Evolutionary conservation across 495 filamentous ascomycete genomes (phyloP).

Genomic region (Neurospora sp.): DNA sequence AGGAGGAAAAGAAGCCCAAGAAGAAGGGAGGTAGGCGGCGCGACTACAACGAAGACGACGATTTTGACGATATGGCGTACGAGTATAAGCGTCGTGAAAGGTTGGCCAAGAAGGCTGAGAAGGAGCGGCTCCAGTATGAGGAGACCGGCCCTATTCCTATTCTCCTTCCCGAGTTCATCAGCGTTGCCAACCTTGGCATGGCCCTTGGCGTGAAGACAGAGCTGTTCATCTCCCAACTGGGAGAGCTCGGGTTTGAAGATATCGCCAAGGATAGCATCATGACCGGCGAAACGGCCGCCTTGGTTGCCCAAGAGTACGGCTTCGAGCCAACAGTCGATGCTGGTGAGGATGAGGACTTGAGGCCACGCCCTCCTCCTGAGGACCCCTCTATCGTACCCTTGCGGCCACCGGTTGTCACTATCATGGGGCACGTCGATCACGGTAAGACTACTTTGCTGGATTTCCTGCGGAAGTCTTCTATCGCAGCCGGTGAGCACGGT

Average conservation of each 20-base stretch:
- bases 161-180: conserved; percentile 83
- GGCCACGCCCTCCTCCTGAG: conserved; percentile 57
- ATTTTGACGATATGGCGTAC: conserved; percentile 22
- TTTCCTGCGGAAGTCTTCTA: conserved; percentile 84
- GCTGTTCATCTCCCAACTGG: conserved; percentile 64
- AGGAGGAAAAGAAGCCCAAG: conserved; percentile 10
- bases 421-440: conserved; percentile 99
- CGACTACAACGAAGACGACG: conserved; percentile 19
- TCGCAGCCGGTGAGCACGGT: conserved; percentile 84
- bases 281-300: conserved; percentile 78
- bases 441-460: conserved; percentile 97
- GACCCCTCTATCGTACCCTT: conserved; percentile 60
- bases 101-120: conserved; percentile 26
- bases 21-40: conserved; percentile 1
- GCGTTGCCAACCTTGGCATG: conserved; percentile 71
- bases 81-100: conserved; percentile 27
- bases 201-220: conserved; percentile 60
- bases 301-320: conserved; percentile 87
- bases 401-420: conserved; percentile 91
- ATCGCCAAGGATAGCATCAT: conserved; percentile 70
- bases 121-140: conserved; percentile 18
- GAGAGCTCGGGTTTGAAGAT: conserved; percentile 75
- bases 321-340: conserved; percentile 80
- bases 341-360: conserved; percentile 57
- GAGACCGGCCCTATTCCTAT: conserved; percentile 37